Percentiles rank a stretch among this genome's conserved stretches.
These are phyloP conservation scores for Pseudognaphalium luteoalbum DNA, from an alignment of 129 eudicot species.

Conservation along the genomic window DNA sequence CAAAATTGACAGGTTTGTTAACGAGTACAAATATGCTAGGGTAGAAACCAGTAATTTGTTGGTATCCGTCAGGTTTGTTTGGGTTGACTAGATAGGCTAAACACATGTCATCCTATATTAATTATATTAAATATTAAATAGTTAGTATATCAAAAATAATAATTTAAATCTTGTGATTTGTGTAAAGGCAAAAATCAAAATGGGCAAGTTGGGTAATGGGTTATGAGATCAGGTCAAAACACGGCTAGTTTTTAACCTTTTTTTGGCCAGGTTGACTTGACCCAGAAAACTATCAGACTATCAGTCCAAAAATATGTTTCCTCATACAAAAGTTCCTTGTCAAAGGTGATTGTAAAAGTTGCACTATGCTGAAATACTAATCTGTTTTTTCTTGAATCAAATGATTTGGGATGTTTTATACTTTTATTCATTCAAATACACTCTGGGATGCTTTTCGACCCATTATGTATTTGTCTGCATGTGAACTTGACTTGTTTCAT, in stretches of 20 bases:
- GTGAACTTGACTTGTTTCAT: background rate
- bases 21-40: background rate
- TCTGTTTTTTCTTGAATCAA: background rate
- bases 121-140: too few relatives aligned
- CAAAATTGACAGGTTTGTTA: background rate
- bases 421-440: background rate
- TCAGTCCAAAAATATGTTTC: background rate
- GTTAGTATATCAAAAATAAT: too few relatives aligned
- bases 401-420: background rate
- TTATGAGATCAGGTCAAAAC: background rate
- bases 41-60: background rate
- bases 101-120: background rate
- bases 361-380: background rate
- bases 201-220: background rate
- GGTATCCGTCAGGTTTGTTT: background rate
- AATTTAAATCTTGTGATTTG: too few relatives aligned
- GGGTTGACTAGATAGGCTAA: background rate
- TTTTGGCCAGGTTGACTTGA: background rate
- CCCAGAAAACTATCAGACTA: background rate
- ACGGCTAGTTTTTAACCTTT: background rate
- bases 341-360: background rate
- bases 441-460: background rate
- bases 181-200: too few relatives aligned
- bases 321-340: background rate
- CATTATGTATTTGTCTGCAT: background rate